phyloP scores from a whole-genome alignment of 306 rosid genomes.

The Quercus robur region DNA sequence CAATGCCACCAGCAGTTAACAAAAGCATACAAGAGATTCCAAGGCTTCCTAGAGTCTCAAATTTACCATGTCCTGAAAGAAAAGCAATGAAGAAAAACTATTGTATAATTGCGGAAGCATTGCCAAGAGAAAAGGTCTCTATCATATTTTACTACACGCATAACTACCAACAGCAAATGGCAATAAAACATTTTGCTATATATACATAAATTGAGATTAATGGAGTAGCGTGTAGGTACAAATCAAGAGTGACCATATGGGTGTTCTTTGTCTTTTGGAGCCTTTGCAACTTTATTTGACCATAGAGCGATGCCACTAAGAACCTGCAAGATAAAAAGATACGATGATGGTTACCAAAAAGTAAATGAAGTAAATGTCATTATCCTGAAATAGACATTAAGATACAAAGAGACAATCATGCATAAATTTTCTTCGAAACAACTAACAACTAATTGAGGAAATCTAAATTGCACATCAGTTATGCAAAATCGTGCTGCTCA shows the following conservation, averaged over 20 bases:
- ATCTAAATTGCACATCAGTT: background rate
- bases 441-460: background rate
- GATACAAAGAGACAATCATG: background rate
- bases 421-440: background rate
- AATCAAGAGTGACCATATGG: slow-evolving; percentile 98
- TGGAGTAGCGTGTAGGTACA: slow-evolving; percentile 85
- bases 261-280: slow-evolving; percentile 98
- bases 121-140: background rate
- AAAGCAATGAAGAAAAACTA: slow-evolving; percentile 20
- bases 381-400: background rate
- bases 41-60: slow-evolving; percentile 91
- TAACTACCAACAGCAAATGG: background rate
- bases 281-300: slow-evolving; percentile 77
- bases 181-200: background rate
- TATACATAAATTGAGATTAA: slow-evolving; percentile 42
- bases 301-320: slow-evolving; percentile 85
- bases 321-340: slow-evolving; percentile 52
- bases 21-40: slow-evolving; percentile 91
- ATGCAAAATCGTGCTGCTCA: background rate
- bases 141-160: slow-evolving; percentile 1
- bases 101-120: slow-evolving; percentile 20
- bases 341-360: background rate
- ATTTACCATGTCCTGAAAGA: slow-evolving; percentile 93
- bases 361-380: background rate
- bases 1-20: slow-evolving; percentile 88